phyloP scores from a whole-genome alignment of 2,329 filamentous ascomycete species.

The Arachnopeziza araneosa region DNA sequence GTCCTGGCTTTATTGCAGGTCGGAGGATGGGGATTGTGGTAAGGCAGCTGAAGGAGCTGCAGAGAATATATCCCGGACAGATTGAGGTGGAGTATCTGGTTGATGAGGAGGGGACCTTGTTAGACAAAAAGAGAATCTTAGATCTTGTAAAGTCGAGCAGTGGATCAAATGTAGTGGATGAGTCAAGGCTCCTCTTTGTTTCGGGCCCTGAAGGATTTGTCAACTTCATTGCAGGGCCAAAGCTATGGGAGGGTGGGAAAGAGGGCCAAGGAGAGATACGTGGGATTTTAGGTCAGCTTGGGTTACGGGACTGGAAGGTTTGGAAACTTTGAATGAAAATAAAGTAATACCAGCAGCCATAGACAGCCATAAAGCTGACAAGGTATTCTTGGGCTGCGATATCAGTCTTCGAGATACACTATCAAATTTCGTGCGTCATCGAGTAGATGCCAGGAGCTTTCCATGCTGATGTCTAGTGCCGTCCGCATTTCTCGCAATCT shows the following conservation, averaged over 20 bases:
- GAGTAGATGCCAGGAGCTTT: no score
- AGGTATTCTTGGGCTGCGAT: no score
- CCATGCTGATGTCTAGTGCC: no score
- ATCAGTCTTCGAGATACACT: no score
- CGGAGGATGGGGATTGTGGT: conserved; percentile 46
- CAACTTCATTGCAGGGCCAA: conserved; percentile 71
- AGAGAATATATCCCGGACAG: conserved; percentile 47
- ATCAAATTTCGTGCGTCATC: no score
- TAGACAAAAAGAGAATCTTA: conserved; percentile 49
- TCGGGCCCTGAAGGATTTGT: conserved; percentile 92
- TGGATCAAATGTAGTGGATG: conserved; percentile 24
- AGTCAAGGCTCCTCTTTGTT: conserved; percentile 64
- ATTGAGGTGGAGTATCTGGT: conserved; percentile 71
- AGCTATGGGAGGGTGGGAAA: conserved; percentile 65
- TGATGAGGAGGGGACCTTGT: conserved; percentile 69
- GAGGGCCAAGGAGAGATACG: conserved; percentile 71
- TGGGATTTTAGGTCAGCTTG: conserved; percentile 59
- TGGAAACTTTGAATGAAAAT: conserved; percentile 30
- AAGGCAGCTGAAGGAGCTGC: conserved; percentile 57
- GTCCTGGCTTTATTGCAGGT: not conserved
- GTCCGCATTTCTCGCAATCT: no score
- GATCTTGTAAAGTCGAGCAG: conserved; percentile 24
- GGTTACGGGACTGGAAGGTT: conserved; percentile 34
- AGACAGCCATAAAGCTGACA: no score
- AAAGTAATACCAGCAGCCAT: not conserved